phyloP scores from a whole-genome alignment of 768 basidiomycete species.

The Boletellus ananiceps region DNA sequence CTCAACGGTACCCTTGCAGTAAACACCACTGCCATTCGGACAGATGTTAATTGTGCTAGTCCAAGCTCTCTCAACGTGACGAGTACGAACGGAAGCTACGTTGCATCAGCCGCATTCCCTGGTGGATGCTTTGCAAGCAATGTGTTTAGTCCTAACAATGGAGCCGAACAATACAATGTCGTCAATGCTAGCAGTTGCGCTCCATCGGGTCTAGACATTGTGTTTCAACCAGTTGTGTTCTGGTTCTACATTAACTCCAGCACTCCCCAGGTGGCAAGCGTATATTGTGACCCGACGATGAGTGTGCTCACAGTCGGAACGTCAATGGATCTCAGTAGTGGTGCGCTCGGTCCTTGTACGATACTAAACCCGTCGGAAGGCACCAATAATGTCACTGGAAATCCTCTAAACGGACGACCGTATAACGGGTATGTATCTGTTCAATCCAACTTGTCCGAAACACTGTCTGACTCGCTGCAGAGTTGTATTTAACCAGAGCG shows the following conservation, averaged over 20 bases:
- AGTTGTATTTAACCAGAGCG: conserved; percentile 36
- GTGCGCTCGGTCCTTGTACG: conserved; percentile 37
- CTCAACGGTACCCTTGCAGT: conserved; percentile 52
- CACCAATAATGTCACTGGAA: conserved; percentile 51
- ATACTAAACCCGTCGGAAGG: conserved; percentile 25
- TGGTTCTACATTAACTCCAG: conserved; percentile 51
- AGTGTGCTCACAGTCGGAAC: conserved; percentile 40
- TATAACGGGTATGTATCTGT: conserved; percentile 52
- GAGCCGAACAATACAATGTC: conserved; percentile 50
- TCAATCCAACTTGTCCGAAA: background rate
- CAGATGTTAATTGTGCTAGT: conserved; percentile 44
- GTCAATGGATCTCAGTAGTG: conserved; percentile 41
- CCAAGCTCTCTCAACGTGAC: conserved; percentile 31
- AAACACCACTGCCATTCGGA: conserved; percentile 46
- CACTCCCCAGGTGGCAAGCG: conserved; percentile 39
- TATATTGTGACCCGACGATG: conserved; percentile 58
- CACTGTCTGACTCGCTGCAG: conserved; percentile 23
- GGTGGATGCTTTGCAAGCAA: conserved; percentile 42
- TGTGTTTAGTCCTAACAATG: conserved; percentile 34
- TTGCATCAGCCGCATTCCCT: conserved; percentile 41
- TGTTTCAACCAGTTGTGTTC: conserved; percentile 58
- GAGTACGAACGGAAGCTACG: conserved; percentile 27
- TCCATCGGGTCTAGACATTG: conserved; percentile 28
- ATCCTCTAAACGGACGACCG: conserved; percentile 40
- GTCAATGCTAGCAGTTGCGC: conserved; percentile 33